phyloP scores from a whole-genome alignment of 2,329 filamentous ascomycete genomes.

The Fusarium dlaminii region DNA sequence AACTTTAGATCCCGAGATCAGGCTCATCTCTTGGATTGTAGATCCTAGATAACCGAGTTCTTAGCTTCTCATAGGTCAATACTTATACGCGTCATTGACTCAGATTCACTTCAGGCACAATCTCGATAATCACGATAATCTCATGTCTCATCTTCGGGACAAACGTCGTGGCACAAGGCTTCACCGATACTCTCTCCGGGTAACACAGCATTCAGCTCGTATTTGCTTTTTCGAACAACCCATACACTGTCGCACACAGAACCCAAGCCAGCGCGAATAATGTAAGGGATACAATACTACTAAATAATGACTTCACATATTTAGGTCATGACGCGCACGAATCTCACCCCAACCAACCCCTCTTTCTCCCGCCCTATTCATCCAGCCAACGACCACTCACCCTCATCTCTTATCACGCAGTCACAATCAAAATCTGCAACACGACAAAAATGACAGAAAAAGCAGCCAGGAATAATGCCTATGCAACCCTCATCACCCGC shows the following conservation, averaged over 20 bases:
- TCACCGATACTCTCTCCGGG: background rate
- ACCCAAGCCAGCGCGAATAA: background rate
- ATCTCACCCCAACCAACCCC: background rate
- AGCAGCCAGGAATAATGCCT: conserved; percentile 20
- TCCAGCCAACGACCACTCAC: background rate
- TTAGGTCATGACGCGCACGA: conserved; percentile 22
- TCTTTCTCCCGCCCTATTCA: background rate
- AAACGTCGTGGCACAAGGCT: background rate
- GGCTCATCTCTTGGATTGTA: background rate
- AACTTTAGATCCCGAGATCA: conserved; percentile 3
- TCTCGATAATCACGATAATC: background rate
- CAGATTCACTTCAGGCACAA: background rate
- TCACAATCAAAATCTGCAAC: background rate
- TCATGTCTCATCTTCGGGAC: background rate
- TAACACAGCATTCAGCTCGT: background rate
- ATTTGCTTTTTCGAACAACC: background rate
- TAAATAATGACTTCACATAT: conserved; percentile 7
- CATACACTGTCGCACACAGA: no score
- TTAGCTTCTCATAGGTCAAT: no score
- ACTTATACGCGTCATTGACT: background rate
- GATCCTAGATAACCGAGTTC: background rate
- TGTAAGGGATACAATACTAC: background rate
- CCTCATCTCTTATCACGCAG: background rate
- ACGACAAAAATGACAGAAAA: conserved; percentile 1
- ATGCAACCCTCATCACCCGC: conserved; percentile 38